phyloP scores from a whole-genome alignment of 331 rosid genomes.

The Erythrophleum ivorense region DNA sequence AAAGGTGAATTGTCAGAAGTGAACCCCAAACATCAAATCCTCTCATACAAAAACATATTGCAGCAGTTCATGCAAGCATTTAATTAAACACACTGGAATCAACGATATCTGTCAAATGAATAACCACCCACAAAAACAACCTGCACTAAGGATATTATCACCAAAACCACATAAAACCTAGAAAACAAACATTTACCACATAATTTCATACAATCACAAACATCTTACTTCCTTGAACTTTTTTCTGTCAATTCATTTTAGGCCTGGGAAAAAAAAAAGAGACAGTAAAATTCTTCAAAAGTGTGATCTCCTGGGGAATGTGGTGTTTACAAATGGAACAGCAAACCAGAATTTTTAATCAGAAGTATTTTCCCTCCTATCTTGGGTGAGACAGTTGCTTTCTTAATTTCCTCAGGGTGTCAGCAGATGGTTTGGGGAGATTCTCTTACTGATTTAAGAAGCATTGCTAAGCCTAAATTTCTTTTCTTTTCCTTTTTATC shows the following conservation, averaged over 20 bases:
- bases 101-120: not conserved
- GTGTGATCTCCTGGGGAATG: not conserved
- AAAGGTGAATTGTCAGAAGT: not conserved
- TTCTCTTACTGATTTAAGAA: not conserved
- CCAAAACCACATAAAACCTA: not conserved
- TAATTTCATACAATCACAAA: not conserved
- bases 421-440: not conserved
- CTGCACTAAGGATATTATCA: not conserved
- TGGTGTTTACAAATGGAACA: not conserved
- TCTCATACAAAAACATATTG: not conserved
- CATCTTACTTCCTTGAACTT: not conserved
- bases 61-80: constrained; percentile 5
- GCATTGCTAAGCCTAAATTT: not conserved
- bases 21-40: not conserved
- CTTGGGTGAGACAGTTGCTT: not conserved
- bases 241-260: not conserved
- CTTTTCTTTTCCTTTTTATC: not conserved
- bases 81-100: not conserved
- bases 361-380: not conserved
- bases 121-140: not conserved
- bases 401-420: not conserved
- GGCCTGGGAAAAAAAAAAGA: not conserved
- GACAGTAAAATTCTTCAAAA: not conserved
- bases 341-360: not conserved
- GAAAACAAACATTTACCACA: not conserved